Percentiles rank a stretch among this genome's conserved stretches.
These are phyloP conservation scores for Mycena haematopus DNA, from an alignment of 768 basidiomycete genomes.

Conservation along the genomic window DNA sequence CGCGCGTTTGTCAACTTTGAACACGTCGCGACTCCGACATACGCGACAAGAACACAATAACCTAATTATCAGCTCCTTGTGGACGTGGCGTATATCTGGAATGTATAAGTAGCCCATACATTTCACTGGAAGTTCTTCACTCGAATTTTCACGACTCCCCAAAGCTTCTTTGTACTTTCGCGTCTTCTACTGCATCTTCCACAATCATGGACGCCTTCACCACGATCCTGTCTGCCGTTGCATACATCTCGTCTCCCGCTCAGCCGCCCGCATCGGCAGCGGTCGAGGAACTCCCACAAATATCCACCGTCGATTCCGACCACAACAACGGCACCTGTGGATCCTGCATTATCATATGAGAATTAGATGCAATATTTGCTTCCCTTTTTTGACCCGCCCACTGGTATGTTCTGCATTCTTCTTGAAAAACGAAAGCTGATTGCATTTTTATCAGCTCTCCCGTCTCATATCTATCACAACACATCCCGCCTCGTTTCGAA, in stretches of 20 bases:
- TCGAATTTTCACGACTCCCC: not conserved
- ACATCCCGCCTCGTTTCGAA: not conserved
- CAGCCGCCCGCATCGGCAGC: conserved; percentile 1
- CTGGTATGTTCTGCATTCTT: not conserved
- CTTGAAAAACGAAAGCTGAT: not conserved
- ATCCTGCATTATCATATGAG: conserved; percentile 19
- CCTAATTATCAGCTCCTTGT: not conserved
- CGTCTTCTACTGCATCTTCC: conserved; percentile 1
- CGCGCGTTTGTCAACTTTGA: not conserved
- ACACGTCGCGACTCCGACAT: not conserved
- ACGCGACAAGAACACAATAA: conserved; percentile 10
- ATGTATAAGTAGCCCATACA: conserved; percentile 6
- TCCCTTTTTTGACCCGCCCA: not conserved
- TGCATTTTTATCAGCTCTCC: not conserved
- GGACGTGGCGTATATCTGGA: not conserved
- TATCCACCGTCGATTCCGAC: conserved; percentile 20
- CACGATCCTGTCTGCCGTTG: conserved; percentile 14
- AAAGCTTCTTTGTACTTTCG: conserved; percentile 2
- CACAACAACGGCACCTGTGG: conserved; percentile 17
- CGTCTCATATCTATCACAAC: not conserved
- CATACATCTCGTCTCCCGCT: conserved; percentile 11
- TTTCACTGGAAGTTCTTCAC: not conserved
- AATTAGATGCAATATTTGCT: not conserved
- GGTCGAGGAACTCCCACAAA: conserved; percentile 16
- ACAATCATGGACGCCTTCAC: conserved; percentile 25